Percentiles rank a stretch among this genome's conserved stretches.
These are phyloP conservation scores for Jasminum sambac DNA, from an alignment of 257 asterid genomes.

Conservation along the genomic window DNA sequence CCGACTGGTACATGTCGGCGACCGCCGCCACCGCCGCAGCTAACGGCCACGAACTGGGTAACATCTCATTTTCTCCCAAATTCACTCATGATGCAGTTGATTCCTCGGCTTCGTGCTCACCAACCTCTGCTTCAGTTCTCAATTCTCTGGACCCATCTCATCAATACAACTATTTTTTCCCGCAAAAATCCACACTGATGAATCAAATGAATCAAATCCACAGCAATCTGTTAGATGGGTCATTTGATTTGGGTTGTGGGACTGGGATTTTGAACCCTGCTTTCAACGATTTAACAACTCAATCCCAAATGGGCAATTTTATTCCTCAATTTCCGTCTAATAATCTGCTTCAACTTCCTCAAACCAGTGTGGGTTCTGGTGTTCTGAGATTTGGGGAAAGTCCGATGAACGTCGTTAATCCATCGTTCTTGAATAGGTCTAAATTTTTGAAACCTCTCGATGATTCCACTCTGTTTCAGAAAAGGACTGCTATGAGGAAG, in stretches of 20 bases:
- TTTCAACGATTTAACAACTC: constrained; percentile 43
- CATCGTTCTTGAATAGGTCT: constrained; percentile 57
- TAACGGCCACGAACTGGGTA: constrained; percentile 21
- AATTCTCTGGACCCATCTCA: constrained; percentile 47
- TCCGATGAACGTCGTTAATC: constrained; percentile 37
- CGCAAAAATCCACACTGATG: constrained; percentile 31
- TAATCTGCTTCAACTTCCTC: constrained; percentile 41
- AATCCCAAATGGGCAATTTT: constrained; percentile 36
- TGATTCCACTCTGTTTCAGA: constrained; percentile 83
- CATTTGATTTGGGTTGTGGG: constrained; percentile 56
- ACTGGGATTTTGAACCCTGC: constrained; percentile 33
- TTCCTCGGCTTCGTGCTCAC: constrained; percentile 85
- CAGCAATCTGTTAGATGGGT: constrained; percentile 40
- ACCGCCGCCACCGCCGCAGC: constrained; percentile 20
- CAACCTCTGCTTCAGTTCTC: constrained; percentile 66
- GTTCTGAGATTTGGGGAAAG: constrained; percentile 35
- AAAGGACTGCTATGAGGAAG: constrained; percentile 83
- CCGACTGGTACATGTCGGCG: constrained; percentile 52
- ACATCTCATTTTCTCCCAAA: constrained; percentile 47
- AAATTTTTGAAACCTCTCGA: constrained; percentile 80
- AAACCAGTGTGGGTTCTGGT: constrained; percentile 38
- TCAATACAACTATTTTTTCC: constrained; percentile 54
- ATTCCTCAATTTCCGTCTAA: constrained; percentile 31
- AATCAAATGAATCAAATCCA: constrained; percentile 16
- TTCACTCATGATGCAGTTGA: constrained; percentile 52